phyloP scores from a whole-genome alignment of 2,329 filamentous ascomycete genomes.

The Phialophora chinensis region DNA sequence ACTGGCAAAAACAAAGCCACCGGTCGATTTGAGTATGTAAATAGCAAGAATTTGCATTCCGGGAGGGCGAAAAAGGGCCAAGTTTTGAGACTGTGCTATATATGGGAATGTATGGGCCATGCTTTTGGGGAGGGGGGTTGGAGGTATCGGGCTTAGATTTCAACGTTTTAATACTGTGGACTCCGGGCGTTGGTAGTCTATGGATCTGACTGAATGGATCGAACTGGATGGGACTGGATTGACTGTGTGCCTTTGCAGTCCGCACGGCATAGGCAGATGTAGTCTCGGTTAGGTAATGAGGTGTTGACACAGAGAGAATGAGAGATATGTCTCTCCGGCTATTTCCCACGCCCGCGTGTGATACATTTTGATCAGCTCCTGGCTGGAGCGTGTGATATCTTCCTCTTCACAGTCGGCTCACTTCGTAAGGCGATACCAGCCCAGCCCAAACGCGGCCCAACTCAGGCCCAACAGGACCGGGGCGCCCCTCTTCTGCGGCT shows the following conservation, averaged over 20 bases:
- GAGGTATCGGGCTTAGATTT: background rate
- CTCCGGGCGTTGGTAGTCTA: background rate
- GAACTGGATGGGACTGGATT: background rate
- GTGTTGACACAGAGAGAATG: no score
- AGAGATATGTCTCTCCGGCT: no score
- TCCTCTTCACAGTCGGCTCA: background rate
- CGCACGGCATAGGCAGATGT: background rate
- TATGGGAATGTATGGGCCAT: background rate
- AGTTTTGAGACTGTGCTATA: background rate
- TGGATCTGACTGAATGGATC: background rate
- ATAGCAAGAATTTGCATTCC: background rate
- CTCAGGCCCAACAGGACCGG: slow-evolving; percentile 23
- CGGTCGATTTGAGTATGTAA: background rate
- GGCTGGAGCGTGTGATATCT: no score
- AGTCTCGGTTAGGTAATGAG: background rate
- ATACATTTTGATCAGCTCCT: no score
- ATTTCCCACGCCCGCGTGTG: no score
- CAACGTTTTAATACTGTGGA: background rate
- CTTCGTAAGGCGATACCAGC: slow-evolving; percentile 22
- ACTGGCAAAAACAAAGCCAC: background rate
- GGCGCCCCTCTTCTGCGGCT: slow-evolving; percentile 27
- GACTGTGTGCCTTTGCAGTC: no score
- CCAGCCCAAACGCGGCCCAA: slow-evolving; percentile 23
- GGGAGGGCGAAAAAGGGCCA: no score
- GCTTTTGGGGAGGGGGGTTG: background rate